These are phyloP conservation scores for Malassezia obtusa DNA, from an alignment of 1,284 basidiomycete species.

Conservation along the genomic window DNA sequence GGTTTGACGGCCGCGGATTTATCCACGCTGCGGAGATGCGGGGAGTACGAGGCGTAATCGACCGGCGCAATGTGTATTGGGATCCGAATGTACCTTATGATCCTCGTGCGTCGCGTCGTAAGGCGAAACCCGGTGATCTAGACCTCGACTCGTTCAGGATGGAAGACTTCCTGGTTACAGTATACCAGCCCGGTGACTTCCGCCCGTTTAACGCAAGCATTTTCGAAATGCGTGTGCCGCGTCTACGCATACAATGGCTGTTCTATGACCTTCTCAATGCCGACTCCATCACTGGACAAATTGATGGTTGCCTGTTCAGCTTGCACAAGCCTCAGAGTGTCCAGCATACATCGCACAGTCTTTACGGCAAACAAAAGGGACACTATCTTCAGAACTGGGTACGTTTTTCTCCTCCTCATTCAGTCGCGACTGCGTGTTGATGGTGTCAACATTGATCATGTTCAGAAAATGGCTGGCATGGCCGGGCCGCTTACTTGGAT, in stretches of 20 bases:
- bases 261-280: conserved; percentile 76
- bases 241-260: conserved; percentile 83
- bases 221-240: conserved; percentile 79
- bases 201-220: conserved; percentile 81
- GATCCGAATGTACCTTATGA: conserved; percentile 68
- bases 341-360: conserved; percentile 60
- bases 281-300: conserved; percentile 89
- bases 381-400: conserved; percentile 76
- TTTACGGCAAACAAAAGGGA: conserved; percentile 9
- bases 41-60: conserved; percentile 85
- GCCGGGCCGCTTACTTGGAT: conserved; percentile 90
- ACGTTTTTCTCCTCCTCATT: conserved; percentile 27
- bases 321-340: conserved; percentile 94
- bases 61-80: conserved; percentile 80
- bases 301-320: conserved; percentile 95
- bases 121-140: conserved; percentile 70
- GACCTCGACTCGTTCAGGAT: conserved; percentile 78
- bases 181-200: conserved; percentile 86
- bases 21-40: conserved; percentile 81
- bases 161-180: conserved; percentile 85
- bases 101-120: conserved; percentile 70
- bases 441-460: conserved; percentile 90
- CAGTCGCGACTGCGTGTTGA: conserved; percentile 87
- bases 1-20: conserved; percentile 91
- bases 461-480: conserved; percentile 67